Evolutionary conservation across 805 yeast genomes (phyloP), one percentile per base, ranked within the genome.

Genomic region (Suhomyces sp.): DNA sequence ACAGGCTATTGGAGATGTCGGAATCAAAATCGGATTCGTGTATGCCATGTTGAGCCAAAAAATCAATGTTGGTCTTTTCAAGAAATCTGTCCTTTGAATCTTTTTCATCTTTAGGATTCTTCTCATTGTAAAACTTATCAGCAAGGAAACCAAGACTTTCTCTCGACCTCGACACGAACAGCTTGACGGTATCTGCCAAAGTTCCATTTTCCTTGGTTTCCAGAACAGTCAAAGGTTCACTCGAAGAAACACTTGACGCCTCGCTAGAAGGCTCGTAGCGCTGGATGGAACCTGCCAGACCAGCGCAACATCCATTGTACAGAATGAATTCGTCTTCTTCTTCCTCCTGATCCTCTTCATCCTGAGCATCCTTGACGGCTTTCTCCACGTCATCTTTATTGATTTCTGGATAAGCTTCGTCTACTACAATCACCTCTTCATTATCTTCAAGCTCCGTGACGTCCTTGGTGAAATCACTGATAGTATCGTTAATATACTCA

Each of bases 81-180:
- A n/a, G 12, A 13, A n/a, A n/a, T n/a, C 19, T 13, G 6, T 19
- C 9, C 19, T 17, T 17, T 33, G 22, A 13, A 39, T 29, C 44
- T 48, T 15, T 40, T 40, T 37, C 41, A n/a, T 6, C 20, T n/a
- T 31, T 9, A 12, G 10, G 12, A 15, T 2, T 35, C 22, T 17
- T 37, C 41, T 37, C 15, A 27, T 13, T 7, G 37, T 48, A 48
- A 27, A 52, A 35, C 27, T 51, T 52, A 15, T 52, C 54, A 5
- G 47, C 48, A 48, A 52, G 43, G 17, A 52, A 31, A 9, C 47
- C 48, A 19, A 48, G 52, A 21, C 55, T 48, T n/a, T 51, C 55
- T 37, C 44, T 49, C 13, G 49, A 46, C 6, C 44, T 46, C 20
- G 48, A 33, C 39, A 43, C 48, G n/a, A 41, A 41, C 44, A 17